Conservation (phyloP, 805 yeast species). For the Ogataea siamensis region DNA sequence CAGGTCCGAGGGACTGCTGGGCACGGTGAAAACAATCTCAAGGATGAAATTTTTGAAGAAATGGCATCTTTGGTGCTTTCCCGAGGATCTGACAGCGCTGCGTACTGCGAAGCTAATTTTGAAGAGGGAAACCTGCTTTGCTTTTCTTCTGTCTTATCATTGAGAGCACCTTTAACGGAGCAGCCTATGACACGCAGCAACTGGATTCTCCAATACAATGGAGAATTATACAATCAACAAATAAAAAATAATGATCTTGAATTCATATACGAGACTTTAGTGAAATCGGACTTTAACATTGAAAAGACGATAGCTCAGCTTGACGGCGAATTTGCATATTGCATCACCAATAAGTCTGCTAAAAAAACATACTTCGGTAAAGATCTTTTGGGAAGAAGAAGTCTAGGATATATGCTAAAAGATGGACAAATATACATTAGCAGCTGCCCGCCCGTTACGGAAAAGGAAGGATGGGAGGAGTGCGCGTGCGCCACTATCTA, state of each 20-base stretch:
- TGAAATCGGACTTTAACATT: slow-evolving; percentile 34
- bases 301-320: slow-evolving; percentile 41
- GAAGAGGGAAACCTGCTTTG: slow-evolving; percentile 31
- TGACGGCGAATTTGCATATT: slow-evolving; percentile 83
- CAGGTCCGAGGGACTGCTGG: neutral
- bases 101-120: slow-evolving; percentile 23
- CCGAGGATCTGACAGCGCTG: slow-evolving; percentile 65
- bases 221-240: slow-evolving; percentile 74
- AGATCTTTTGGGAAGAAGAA: slow-evolving; percentile 79
- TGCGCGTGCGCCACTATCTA: slow-evolving; percentile 55
- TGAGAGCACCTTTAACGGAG: slow-evolving; percentile 71
- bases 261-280: slow-evolving; percentile 42
- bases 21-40: too few relatives aligned
- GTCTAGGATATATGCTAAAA: slow-evolving; percentile 49
- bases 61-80: slow-evolving; percentile 46
- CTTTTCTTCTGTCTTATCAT: slow-evolving; percentile 73
- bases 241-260: slow-evolving; percentile 63
- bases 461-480: slow-evolving; percentile 42
- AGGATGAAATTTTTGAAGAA: slow-evolving; percentile 28
- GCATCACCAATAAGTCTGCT: slow-evolving; percentile 43
- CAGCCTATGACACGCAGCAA: slow-evolving; percentile 58
- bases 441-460: slow-evolving; percentile 41
- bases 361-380: slow-evolving; percentile 69
- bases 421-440: slow-evolving; percentile 43
- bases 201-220: slow-evolving; percentile 75